Percentiles rank a stretch among this genome's conserved stretches.
phyloP scores from a whole-genome alignment of 176 grass and related monocot species.

The Triticum aestivum region IWGSC_CS_RefSeq_v2.1 NC_057808.1:281403133-281403632 shows the following conservation, averaged over 20 bases:
- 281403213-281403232: too few species aligned
- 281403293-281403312: background rate
- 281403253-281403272: background rate
- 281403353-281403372: background rate
- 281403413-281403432: background rate
- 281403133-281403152: background rate
- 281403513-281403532: too few species aligned
- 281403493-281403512: background rate
- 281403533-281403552: too few species aligned
- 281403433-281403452: background rate
- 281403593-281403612: too few species aligned
- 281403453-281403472: background rate
- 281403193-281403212: background rate
- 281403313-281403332: background rate
- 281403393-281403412: background rate
- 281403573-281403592: too few species aligned
- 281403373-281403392: background rate
- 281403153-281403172: background rate
- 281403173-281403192: background rate
- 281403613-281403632: background rate
- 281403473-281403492: background rate
- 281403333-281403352: background rate
- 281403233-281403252: background rate
- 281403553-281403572: too few species aligned
- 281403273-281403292: background rate